phyloP scores from a whole-genome alignment of 2,329 filamentous ascomycete genomes.

The Blumeriella jaapii region DNA sequence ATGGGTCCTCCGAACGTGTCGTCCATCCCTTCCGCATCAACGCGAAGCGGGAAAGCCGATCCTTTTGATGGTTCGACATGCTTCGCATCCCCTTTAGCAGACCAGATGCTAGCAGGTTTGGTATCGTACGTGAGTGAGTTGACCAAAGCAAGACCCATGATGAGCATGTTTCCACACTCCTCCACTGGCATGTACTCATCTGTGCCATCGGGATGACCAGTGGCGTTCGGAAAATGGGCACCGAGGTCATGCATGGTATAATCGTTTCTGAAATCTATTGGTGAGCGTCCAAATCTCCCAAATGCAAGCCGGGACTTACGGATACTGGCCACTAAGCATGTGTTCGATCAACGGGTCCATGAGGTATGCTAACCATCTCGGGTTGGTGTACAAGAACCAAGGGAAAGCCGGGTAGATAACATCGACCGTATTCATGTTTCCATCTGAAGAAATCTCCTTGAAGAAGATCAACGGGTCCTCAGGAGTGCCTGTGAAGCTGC shows the following conservation, averaged over 20 bases:
- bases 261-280: constrained; percentile 38
- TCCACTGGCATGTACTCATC: constrained; percentile 59
- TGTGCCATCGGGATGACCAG: constrained; percentile 52
- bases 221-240: constrained; percentile 63
- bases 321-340: constrained; percentile 72
- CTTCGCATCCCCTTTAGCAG: constrained; percentile 29
- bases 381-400: constrained; percentile 79
- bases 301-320: constrained; percentile 26
- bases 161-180: constrained; percentile 57
- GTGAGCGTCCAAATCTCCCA: background rate
- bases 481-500: constrained; percentile 61
- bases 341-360: constrained; percentile 73
- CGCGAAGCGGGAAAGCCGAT: constrained; percentile 19
- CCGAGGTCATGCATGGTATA: constrained; percentile 73
- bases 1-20: constrained; percentile 45
- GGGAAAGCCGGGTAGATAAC: constrained; percentile 81
- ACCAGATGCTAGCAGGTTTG: constrained; percentile 47
- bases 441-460: constrained; percentile 78
- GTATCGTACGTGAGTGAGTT: constrained; percentile 59
- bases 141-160: constrained; percentile 62
- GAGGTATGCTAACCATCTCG: constrained; percentile 67
- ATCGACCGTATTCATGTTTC: constrained; percentile 77
- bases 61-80: constrained; percentile 18
- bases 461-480: constrained; percentile 65
- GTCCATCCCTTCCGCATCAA: constrained; percentile 46